Evolutionary conservation across 495 filamentous ascomycete genomes (phyloP).

Genomic region (Letharia columbiana): DNA sequence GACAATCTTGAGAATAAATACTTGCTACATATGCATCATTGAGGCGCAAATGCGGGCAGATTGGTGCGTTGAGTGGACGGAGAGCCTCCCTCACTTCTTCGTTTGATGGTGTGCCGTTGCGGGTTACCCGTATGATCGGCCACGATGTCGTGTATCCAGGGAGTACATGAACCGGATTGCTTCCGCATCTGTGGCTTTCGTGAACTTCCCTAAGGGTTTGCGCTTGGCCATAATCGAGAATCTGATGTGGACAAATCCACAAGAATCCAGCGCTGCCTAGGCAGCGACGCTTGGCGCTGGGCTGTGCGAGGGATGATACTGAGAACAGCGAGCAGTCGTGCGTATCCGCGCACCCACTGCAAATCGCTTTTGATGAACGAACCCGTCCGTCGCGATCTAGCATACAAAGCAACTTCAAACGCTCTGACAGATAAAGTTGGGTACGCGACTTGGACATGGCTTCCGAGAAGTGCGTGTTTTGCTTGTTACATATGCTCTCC

Average conservation of each 20-base stretch:
- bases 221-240: neutral
- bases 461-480: neutral
- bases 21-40: neutral
- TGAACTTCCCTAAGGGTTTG: neutral
- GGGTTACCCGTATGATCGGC: neutral
- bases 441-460: neutral
- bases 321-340: neutral
- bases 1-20: neutral
- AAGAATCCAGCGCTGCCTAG: neutral
- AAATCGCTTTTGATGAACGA: neutral
- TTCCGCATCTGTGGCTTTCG: neutral
- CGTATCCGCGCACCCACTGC: neutral
- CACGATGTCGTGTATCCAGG: neutral
- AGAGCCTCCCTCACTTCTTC: neutral
- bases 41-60: constrained; percentile 4
- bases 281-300: neutral
- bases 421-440: neutral
- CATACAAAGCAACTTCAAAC: neutral
- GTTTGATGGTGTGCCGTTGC: neutral
- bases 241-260: neutral
- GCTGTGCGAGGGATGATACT: neutral
- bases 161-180: neutral
- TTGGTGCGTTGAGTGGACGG: neutral
- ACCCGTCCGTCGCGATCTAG: neutral
- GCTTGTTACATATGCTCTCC: neutral